phyloP scores from a whole-genome alignment of 1,139 yeast species.

The Spathaspora sp. region DNA sequence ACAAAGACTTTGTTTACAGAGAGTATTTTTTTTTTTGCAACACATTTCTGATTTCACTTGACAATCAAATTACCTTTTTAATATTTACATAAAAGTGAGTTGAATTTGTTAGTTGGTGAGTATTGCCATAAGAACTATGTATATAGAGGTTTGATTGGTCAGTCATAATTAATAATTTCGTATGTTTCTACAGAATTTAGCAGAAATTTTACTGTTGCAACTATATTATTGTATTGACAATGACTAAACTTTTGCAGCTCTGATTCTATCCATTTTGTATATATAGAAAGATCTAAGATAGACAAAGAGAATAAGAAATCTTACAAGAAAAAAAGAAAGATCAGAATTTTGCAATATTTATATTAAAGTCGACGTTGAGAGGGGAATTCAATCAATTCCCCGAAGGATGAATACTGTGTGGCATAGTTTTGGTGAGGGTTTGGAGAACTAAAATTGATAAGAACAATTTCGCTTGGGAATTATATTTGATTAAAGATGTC shows the following conservation, averaged over 20 bases:
- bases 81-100: too few relatives aligned
- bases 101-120: too few relatives aligned
- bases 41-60: neutral
- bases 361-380: neutral
- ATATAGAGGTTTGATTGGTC: too few relatives aligned
- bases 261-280: slow-evolving; percentile 23
- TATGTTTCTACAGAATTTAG: too few relatives aligned
- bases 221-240: too few relatives aligned
- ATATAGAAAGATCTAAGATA: neutral
- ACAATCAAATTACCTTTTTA: neutral
- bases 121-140: too few relatives aligned
- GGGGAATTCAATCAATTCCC: neutral
- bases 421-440: neutral
- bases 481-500: too few relatives aligned
- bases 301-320: neutral
- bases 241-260: too few relatives aligned
- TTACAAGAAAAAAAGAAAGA: slow-evolving; percentile 1
- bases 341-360: neutral
- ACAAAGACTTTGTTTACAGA: neutral
- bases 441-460: neutral
- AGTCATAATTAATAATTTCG: too few relatives aligned
- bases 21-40: neutral
- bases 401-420: neutral
- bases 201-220: too few relatives aligned
- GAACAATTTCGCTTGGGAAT: slow-evolving; percentile 1